Evolutionary conservation across 2,329 filamentous ascomycete species (phyloP), one percentile per base, ranked within the genome.

Genomic region (Xylariales sp.): DNA sequence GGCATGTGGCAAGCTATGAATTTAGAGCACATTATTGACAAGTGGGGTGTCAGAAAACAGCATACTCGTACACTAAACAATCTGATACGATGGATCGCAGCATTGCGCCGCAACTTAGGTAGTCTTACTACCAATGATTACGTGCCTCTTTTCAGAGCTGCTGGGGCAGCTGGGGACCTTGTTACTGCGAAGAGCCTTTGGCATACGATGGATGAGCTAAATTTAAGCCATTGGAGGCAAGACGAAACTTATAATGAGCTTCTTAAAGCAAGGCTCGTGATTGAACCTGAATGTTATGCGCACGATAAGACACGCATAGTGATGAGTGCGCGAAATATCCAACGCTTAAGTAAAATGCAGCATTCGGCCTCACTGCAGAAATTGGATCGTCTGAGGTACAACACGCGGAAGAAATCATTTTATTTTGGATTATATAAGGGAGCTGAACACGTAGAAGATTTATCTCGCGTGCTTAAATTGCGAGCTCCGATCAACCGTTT

Each of bases 261-360:
- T 44, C 47, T 73, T 44, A 66, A 64, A 42, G 64, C 69, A 4
- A 63, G 69, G 2, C 76, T 69, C 47, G 48, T 72, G 32, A 62
- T 64, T 0, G 63, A 72, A 15, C 60, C 66, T 1, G 36, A 66
- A 1, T 76, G 74, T 50, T 63, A 65, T 20, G 65, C 72, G 33
- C 66, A 65, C 25, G 65, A 74, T 40, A 62, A 66, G 32, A 43
- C 55, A 1, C 55, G 61, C 3, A 56, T 69, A 18, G 60, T 63
- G 15, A 49, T 69, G 24, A 52, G 53, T 3, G 60, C 69, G 3
- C 62, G 69, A 17, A 56, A 69, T 33, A 42, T 65, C 12, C 59
- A 63, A 42, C 49, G 52, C 24, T 45, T 24, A 20, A 11, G 13
- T 10, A 19, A 14, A 8, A 17, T 19, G 11, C 8, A 14, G 8